Evolutionary conservation across 2,329 filamentous ascomycete species (phyloP).

Genomic region (Xylaria multiplex): DNA sequence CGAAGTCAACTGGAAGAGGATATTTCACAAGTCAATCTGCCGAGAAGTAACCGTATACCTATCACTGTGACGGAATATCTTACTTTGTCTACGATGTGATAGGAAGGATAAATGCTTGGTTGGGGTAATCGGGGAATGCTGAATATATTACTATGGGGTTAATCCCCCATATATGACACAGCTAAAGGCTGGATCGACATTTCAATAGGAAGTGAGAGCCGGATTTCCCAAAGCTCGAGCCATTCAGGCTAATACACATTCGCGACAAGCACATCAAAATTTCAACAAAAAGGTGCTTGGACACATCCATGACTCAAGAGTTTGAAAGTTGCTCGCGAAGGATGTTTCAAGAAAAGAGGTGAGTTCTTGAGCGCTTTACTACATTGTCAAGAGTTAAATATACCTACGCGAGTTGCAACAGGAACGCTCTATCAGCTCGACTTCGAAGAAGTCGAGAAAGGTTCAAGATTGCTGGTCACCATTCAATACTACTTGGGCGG

Average conservation of each 20-base stretch:
- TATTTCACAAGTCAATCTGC: constrained; percentile 27
- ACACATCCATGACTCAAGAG: background rate
- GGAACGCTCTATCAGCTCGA: background rate
- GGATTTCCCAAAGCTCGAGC: constrained; percentile 13
- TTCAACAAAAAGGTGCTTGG: background rate
- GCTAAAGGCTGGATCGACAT: constrained; percentile 25
- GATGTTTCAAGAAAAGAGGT: too few relatives aligned
- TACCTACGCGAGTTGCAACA: background rate
- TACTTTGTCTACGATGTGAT: constrained; percentile 44
- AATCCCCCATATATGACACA: constrained; percentile 3
- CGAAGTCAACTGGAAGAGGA: constrained; percentile 2
- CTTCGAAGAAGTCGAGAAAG: background rate
- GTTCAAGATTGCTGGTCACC: background rate
- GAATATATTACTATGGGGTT: constrained; percentile 38
- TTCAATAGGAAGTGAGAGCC: constrained; percentile 24
- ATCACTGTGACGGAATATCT: constrained; percentile 37
- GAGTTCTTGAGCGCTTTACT: background rate
- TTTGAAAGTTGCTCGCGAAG: too few relatives aligned
- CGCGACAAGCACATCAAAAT: background rate
- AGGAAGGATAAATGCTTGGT: constrained; percentile 41
- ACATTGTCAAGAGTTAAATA: background rate
- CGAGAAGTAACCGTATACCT: constrained; percentile 34
- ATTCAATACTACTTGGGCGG: background rate
- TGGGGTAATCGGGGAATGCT: constrained; percentile 30
- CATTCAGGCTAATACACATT: constrained; percentile 34